These are phyloP conservation scores for Pleurotus citrinopileatus DNA, from an alignment of 768 basidiomycete species.

Conservation along the genomic window DNA sequence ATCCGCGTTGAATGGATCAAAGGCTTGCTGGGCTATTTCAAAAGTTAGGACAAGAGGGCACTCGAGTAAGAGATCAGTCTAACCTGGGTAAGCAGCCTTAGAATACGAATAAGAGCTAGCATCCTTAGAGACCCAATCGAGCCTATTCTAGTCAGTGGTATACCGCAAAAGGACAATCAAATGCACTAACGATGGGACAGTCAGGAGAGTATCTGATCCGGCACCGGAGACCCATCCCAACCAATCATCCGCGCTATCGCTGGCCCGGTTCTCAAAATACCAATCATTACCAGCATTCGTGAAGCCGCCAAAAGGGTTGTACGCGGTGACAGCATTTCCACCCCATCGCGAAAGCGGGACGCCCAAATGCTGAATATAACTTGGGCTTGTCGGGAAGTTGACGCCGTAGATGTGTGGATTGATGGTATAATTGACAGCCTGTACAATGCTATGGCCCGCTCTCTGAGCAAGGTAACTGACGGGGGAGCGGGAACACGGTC, in stretches of 20 bases:
- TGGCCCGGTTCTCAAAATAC: conserved; percentile 52
- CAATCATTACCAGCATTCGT: conserved; percentile 55
- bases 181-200: conserved; percentile 47
- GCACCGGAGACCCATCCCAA: conserved; percentile 46
- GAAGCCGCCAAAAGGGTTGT: conserved; percentile 49
- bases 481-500: neutral
- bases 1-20: conserved; percentile 46
- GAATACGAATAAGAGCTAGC: conserved; percentile 51
- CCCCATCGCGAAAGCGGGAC: conserved; percentile 52
- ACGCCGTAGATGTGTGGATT: conserved; percentile 49
- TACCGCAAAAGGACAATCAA: neutral
- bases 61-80: conserved; percentile 6
- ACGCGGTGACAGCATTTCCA: conserved; percentile 53
- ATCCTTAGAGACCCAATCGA: conserved; percentile 58
- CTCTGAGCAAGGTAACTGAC: neutral
- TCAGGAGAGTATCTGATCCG: conserved; percentile 40
- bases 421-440: conserved; percentile 34
- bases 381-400: conserved; percentile 47
- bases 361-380: conserved; percentile 47
- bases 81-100: conserved; percentile 39
- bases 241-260: conserved; percentile 44
- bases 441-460: conserved; percentile 29
- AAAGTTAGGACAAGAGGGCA: neutral
- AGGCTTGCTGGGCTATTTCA: conserved; percentile 35
- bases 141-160: conserved; percentile 23